Conservation (phyloP, 305 asterid genomes). For the Fraxinus angustifolia region DNA sequence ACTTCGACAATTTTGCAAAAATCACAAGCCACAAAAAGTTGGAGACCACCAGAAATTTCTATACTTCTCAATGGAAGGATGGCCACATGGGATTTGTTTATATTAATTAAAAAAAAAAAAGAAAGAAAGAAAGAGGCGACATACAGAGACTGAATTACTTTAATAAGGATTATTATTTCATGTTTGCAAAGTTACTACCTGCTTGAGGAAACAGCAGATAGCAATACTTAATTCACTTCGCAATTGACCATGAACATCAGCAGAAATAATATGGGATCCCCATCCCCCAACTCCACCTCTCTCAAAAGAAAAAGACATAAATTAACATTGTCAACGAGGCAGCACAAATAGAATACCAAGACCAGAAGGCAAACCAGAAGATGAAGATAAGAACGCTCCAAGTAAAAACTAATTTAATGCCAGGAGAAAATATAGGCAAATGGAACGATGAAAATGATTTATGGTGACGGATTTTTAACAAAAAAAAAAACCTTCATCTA, state of each 20-base stretch:
- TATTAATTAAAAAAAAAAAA: not conserved
- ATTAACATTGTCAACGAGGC: not conserved
- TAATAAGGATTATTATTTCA: not conserved
- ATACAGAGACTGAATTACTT: not conserved
- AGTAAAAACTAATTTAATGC: not conserved
- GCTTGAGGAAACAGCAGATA: not conserved
- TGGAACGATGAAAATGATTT: not conserved
- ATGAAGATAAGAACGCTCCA: not conserved
- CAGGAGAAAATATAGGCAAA: not conserved
- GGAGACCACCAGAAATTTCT: not conserved
- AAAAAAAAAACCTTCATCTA: not conserved
- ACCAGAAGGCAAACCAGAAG: not conserved
- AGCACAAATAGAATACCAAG: not conserved
- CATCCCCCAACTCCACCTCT: not conserved
- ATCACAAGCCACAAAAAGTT: not conserved
- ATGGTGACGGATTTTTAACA: not conserved
- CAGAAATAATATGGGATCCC: not conserved
- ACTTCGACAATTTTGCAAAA: not conserved
- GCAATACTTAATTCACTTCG: not conserved
- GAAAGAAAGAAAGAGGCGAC: not conserved
- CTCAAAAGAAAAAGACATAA: not conserved
- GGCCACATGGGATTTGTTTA: not conserved
- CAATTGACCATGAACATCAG: not conserved
- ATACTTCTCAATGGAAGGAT: not conserved
- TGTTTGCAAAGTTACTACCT: not conserved